A percentile compares a stretch with the other conserved stretches of the same genome.
phyloP scores from a whole-genome alignment of 208 protist species.

The Endotrypanum monterogeii region DNA sequence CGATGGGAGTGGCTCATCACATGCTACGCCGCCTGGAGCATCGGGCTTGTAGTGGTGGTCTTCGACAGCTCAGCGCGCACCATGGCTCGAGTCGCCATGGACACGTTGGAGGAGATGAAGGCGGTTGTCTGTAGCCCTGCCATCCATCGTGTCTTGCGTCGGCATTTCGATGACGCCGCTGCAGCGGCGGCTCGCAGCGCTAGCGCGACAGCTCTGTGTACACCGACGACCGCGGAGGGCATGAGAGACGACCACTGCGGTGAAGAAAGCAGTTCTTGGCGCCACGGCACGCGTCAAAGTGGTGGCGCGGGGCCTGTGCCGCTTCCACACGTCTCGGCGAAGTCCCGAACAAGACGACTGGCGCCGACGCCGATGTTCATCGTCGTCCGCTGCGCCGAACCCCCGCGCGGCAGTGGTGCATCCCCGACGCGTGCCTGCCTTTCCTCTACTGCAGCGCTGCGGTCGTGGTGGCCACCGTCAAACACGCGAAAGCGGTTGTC shows the following conservation, averaged over 20 bases:
- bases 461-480: not conserved
- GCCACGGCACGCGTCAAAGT: not conserved
- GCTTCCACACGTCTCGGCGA: not conserved
- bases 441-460: not conserved
- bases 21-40: conserved; percentile 60
- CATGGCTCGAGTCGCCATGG: conserved; percentile 32
- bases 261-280: not conserved
- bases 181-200: conserved; percentile 6
- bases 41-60: conserved; percentile 48
- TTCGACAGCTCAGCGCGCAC: conserved; percentile 33
- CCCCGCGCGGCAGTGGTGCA: not conserved
- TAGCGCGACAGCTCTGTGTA: conserved; percentile 1
- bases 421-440: not conserved
- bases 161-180: conserved; percentile 15
- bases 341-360: not conserved
- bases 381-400: conserved; percentile 17
- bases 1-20: conserved; percentile 83
- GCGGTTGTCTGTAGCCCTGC: conserved; percentile 58
- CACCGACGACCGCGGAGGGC: not conserved
- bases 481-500: not conserved
- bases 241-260: not conserved
- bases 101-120: conserved; percentile 29
- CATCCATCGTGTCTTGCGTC: conserved; percentile 29
- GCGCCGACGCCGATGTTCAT: conserved; percentile 14
- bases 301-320: not conserved